Evolutionary conservation across 2,329 filamentous ascomycete species (phyloP), one percentile per base, ranked within the genome.

Genomic region (Phialophora chinensis): DNA sequence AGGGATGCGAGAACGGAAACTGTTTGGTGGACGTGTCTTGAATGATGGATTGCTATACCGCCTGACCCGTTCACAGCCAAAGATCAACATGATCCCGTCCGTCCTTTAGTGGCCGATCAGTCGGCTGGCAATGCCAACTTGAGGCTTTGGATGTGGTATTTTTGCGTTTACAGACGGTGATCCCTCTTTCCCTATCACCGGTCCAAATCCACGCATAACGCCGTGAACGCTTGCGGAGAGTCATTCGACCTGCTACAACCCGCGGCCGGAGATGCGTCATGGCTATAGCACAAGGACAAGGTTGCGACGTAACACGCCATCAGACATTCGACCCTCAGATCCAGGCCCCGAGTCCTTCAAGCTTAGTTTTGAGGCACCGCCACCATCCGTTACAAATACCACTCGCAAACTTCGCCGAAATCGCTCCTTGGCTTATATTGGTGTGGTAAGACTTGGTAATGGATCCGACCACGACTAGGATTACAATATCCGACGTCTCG

Each of bases 111-210:
- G 53, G 53, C 29, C 5, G 29, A 55, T 33, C 53, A 4, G 4
- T 55, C 53, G 53, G 29, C 33, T 61, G 27, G 31, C 44, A 10
- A 52, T 60, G 29, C 58, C 47, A 25, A 6, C 44, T 60, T 27
- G 27, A 33, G 58, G 29, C 29, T 52, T 52, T 17, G 8, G 50
- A 50, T 31, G 25, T 55, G 52, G 60, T 62, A 62, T 62, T 62
- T 56, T 62, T 29, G 60, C 38, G 5, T 35, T 33, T 38, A 23
- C 11, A 35, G 25, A 42, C 52, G 60, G 47, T 20, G 52, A 62
- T 56, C 60, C 8, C 17, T 20, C 29, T 5, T n/a, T 31, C 29
- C 29, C 8, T 35, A 11, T 55, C 25, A 10, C n/a, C 29, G n/a
- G 7, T 20, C 4, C 38, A n/a, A 44, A 55, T 29, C 33, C 53